Percentiles rank a stretch among this genome's conserved stretches.
phyloP scores from a whole-genome alignment of 805 yeast species.

The Zygosaccharomyces kombuchaensis region DNA sequence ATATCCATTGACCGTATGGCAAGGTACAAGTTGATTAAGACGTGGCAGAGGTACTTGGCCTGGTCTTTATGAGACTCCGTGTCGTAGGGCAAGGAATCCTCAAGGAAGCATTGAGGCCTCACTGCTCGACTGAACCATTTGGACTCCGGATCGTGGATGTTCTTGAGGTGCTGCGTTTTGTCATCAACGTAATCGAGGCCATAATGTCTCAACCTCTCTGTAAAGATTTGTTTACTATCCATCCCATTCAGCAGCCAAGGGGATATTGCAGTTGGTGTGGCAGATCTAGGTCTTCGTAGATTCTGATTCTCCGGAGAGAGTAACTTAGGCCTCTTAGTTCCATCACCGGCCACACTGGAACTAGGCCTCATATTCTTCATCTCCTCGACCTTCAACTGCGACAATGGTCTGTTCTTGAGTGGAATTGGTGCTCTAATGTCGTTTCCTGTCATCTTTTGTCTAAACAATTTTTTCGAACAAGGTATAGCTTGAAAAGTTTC shows the following conservation, averaged over 20 bases:
- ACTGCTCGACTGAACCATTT: constrained; percentile 39
- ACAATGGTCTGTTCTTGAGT: constrained; percentile 17
- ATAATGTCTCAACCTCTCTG: constrained; percentile 39
- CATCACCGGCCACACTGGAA: constrained; percentile 18
- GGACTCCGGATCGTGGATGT: constrained; percentile 35
- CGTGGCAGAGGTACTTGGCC: constrained; percentile 69
- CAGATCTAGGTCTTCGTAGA: constrained; percentile 17
- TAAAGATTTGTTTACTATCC: constrained; percentile 23
- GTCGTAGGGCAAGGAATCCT: constrained; percentile 61
- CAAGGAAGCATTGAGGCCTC: constrained; percentile 33
- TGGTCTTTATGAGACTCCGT: constrained; percentile 66
- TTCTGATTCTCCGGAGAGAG: constrained; percentile 8
- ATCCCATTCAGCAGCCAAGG: constrained; percentile 21
- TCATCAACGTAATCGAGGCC: constrained; percentile 50
- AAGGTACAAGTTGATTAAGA: constrained; percentile 73
- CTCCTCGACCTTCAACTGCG: constrained; percentile 15
- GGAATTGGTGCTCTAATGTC: constrained; percentile 30
- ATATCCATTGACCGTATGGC: constrained; percentile 73
- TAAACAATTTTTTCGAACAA: not conserved
- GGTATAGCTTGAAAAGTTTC: not conserved
- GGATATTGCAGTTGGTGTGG: constrained; percentile 23
- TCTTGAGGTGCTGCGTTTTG: constrained; percentile 30
- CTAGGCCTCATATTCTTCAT: constrained; percentile 21
- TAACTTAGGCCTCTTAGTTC: constrained; percentile 17
- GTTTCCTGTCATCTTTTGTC: constrained; percentile 10